Evolutionary conservation across 148 eudicot species (phyloP), one percentile per base, ranked within the genome.

Genomic region (Cornus florida): DNA sequence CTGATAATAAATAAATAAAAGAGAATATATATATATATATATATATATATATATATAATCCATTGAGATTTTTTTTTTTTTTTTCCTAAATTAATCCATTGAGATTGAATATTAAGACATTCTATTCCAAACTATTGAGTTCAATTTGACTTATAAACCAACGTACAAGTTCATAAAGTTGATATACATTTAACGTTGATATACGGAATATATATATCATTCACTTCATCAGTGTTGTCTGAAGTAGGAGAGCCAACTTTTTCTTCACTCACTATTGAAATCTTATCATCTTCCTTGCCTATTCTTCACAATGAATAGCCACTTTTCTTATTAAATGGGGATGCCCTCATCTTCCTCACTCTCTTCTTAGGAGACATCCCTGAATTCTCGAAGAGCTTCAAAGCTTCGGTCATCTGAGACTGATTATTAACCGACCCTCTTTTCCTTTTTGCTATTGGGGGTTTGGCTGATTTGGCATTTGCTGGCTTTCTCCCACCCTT

Each of bases 281-380:
- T 20, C 39, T 77, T 66, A 3, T 76, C 85, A 31, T 62, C 79
- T 10, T 68, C 80, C 20, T 71, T 74, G 4, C 35, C 71, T 10
- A 14, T 32, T 71, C 69, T 87, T 67, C 86, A 90, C 75, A 91
- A 38, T 24, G 88, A 73, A 20, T 92, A 91, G 24, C 97, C 87
- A 62, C 99, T 96, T 64, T 91, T 96, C 85, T 93, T 94, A 89
- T 91, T 92, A 72, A 96, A 91, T 10, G 97, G 98, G 0, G 97
- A 93, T 24, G 84, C 87, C 82, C 97, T 93, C 94, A 87, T 96
- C 86, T 87, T 93, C 91, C 98, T 93, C 73, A 96, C 94, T 80
- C 94, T 96, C 85, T 86, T 87, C 64, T 93, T 97, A 2, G 99
- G 99, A 1, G 98, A 96, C 0, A 87, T 71, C 14, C 87, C 92